phyloP scores from a whole-genome alignment of 768 basidiomycete genomes.

The Termitomyces sp. region DNA sequence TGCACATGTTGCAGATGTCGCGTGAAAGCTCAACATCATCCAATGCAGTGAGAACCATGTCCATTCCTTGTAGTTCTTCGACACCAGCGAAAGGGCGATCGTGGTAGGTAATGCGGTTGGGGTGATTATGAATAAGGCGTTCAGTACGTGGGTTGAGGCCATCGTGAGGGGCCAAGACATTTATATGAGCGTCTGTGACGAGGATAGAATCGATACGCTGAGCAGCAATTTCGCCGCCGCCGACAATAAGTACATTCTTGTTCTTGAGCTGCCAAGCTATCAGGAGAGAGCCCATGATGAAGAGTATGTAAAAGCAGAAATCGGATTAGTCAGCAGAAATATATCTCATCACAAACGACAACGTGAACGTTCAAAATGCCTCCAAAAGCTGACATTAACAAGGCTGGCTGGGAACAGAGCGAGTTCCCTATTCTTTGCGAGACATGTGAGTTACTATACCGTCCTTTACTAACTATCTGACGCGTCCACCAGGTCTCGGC shows the following conservation, averaged over 20 bases:
- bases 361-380: constrained; percentile 40
- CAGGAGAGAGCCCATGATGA: constrained; percentile 68
- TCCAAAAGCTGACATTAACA: constrained; percentile 91
- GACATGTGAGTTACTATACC: constrained; percentile 58
- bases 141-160: constrained; percentile 64
- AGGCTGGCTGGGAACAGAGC: constrained; percentile 91
- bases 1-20: constrained; percentile 67
- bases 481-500: constrained; percentile 59
- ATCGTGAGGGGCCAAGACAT: constrained; percentile 66
- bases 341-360: constrained; percentile 4
- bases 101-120: constrained; percentile 61
- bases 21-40: constrained; percentile 75
- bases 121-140: constrained; percentile 43
- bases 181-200: constrained; percentile 72
- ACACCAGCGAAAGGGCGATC: constrained; percentile 64
- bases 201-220: constrained; percentile 86
- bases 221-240: constrained; percentile 91
- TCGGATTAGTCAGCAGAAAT: constrained; percentile 11
- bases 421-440: constrained; percentile 94
- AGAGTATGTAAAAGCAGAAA: not conserved
- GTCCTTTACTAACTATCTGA: constrained; percentile 2
- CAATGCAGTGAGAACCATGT: constrained; percentile 93
- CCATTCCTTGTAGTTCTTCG: constrained; percentile 63
- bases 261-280: constrained; percentile 90
- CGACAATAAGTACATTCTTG: constrained; percentile 85